Evolutionary conservation across 495 filamentous ascomycete genomes (phyloP), one percentile per base, ranked within the genome.

Genomic region (Hypoxylon perforatum): DNA sequence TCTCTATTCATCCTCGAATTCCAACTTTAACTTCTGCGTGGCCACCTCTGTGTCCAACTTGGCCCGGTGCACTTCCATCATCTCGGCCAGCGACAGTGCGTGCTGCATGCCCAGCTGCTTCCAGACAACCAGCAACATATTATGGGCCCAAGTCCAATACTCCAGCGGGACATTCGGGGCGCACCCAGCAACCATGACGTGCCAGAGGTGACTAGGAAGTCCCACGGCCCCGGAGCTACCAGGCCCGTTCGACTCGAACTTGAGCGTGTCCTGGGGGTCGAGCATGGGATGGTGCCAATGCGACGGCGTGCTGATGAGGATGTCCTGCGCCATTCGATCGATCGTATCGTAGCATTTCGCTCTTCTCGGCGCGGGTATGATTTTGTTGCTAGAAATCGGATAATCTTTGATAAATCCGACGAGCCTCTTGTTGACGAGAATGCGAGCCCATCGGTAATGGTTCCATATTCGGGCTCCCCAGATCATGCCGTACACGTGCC

Each of bases 381-480:
- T 73, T 9, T 75, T 66, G 22, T 63, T 64, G 38, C 75, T 76
- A 28, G 75, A 80, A 14, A 50, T 19, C 2, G 80, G 79, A 45
- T 71, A 80, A 0, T 61, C 47, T 21, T 63, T 65, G 9, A 68
- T 58, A 30, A 69, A 72, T 15, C 73, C 69, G 28, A 81, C 53
- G 8, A 90, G 82, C 19, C 80, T 77, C 53, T 89, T 83, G 68
- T 82, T 85, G 22, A 84, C 75, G 11, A 88, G 69, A 41, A 89
- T 84, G 23, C 86, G 84, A 1, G 85, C 80, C 73, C 83, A 85
- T 28, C 89, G 86, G 65, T 87, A 89, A 52, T 88, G 82, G 56
- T 88, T 91, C 84, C 85, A 88, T 22, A 84, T 77, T 19, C 84
- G 78, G 14, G 81, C 81, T 23, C 82, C 75, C 85, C 86, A 89